Base-by-base conservation (phyloP, 1,284 basidiomycete species). In the Ustilago trichophora region DNA sequence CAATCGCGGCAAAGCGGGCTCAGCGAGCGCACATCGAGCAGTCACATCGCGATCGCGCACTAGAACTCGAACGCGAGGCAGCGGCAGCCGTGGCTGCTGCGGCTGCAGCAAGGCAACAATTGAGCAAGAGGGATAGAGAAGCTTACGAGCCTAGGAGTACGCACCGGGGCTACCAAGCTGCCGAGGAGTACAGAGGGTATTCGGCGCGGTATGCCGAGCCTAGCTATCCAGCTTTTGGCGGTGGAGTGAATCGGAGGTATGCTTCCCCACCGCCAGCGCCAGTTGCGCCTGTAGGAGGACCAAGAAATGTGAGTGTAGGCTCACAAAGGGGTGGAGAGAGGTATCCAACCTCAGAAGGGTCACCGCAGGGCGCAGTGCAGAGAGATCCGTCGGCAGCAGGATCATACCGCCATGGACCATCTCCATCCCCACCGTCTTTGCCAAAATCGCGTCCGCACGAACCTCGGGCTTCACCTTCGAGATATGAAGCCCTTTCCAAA, bases 31-130 rank as follows among this genome's bases (percentile, higher is more conserved):
- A 44, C 2, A 57, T 65, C 51, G 55, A 65, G 31, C 55, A 65
- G 19, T 31, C 47, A 27, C 62, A 54, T 26, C 50, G 49, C 24
- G 49, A 64, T 19, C 48, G 49, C 22, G 60, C 60, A 18, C 38
- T 56, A 16, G 60, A 65, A 21, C 27, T 58, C n/a, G 62, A 65
- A 24, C 44, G 62, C 21, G 62, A 65, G 38, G 62, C 62, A n/a
- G 50, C 46, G 2, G 62, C 60, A 16, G 58, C 58, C 11, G 52
- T 55, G 22, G 59, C 51, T 27, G 59, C 59, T 6, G 59, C 59
- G n/a, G 52, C 48, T 9, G 59, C 59, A 18, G 60, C 60, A 0
- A 52, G 60, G n/a, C 43, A 42, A 7, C 49, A 41, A 11, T 8
- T 62, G 25, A 13, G 33, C 26, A 48, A 42, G 27, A 40, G 48